These are phyloP conservation scores for Blastobotrys malaysiensis DNA, from an alignment of 1,139 yeast genomes.

Conservation along the genomic window DNA sequence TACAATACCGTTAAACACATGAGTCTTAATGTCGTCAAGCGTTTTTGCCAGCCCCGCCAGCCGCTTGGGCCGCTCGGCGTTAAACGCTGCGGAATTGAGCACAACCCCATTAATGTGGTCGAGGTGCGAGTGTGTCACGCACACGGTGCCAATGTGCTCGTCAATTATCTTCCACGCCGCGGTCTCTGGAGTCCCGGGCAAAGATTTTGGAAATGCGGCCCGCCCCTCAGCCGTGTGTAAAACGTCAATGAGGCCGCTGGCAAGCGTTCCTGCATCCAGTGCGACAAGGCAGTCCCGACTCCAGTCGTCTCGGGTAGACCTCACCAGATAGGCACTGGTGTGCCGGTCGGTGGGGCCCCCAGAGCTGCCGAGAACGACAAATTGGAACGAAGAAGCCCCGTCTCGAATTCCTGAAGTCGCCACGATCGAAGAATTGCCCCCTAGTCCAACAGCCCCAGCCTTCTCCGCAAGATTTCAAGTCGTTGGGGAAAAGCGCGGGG, in stretches of 20 bases:
- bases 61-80: conserved; percentile 34
- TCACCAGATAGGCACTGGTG: conserved; percentile 48
- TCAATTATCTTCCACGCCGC: conserved; percentile 36
- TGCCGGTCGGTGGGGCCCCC: conserved; percentile 29
- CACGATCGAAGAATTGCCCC: neutral
- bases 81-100: conserved; percentile 63
- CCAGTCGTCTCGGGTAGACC: conserved; percentile 45
- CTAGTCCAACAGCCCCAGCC: neutral
- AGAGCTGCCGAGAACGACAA: conserved; percentile 13
- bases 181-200: neutral
- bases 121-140: conserved; percentile 78
- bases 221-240: neutral
- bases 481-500: neutral
- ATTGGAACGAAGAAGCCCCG: conserved; percentile 1
- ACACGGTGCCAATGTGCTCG: conserved; percentile 37
- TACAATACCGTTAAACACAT: conserved; percentile 65
- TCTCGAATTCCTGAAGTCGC: neutral
- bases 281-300: conserved; percentile 41
- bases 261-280: conserved; percentile 77
- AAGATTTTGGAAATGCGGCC: neutral
- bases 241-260: conserved; percentile 51
- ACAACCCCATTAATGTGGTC: conserved; percentile 73
- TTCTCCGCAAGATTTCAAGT: neutral
- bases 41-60: conserved; percentile 55
- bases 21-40: conserved; percentile 45